These are phyloP conservation scores for Alisma plantagoaquatica DNA, from an alignment of 106 monocot species.

Conservation along the genomic window DNA sequence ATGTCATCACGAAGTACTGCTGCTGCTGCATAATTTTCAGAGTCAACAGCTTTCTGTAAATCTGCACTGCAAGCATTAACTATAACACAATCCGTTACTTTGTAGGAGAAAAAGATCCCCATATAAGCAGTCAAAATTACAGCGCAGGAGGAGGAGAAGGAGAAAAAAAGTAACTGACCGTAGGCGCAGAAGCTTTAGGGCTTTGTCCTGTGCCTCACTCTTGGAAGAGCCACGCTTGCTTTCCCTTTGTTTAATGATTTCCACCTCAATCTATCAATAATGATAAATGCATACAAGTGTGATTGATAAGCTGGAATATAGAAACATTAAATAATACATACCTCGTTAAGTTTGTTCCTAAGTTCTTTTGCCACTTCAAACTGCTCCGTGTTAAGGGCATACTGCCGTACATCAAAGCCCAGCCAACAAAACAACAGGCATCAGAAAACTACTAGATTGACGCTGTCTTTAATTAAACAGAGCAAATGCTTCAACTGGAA, in stretches of 20 bases:
- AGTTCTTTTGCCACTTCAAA: constrained; percentile 78
- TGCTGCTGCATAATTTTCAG: constrained; percentile 66
- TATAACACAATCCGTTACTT: neutral
- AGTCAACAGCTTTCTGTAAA: constrained; percentile 72
- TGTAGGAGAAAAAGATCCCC: neutral
- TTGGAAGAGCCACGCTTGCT: constrained; percentile 73
- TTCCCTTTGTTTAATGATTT: constrained; percentile 66
- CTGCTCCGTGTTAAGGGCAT: constrained; percentile 80
- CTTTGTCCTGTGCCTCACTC: constrained; percentile 90
- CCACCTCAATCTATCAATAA: constrained; percentile 55
- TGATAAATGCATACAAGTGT: neutral
- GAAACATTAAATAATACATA: constrained; percentile 3
- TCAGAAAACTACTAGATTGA: neutral
- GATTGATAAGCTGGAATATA: neutral
- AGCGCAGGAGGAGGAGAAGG: too few relatives aligned
- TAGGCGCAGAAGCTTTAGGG: constrained; percentile 48
- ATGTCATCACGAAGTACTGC: constrained; percentile 82
- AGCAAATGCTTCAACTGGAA: neutral
- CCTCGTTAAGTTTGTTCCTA: constrained; percentile 76
- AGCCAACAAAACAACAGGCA: too few relatives aligned
- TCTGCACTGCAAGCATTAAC: constrained; percentile 56
- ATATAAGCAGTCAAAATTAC: neutral
- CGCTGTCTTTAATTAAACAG: neutral
- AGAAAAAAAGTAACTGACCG: constrained; percentile 34
- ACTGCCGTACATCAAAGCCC: too few relatives aligned